Base-by-base conservation (phyloP, 2,329 filamentous ascomycete species). In the Exophiala xenobiotica region DNA sequence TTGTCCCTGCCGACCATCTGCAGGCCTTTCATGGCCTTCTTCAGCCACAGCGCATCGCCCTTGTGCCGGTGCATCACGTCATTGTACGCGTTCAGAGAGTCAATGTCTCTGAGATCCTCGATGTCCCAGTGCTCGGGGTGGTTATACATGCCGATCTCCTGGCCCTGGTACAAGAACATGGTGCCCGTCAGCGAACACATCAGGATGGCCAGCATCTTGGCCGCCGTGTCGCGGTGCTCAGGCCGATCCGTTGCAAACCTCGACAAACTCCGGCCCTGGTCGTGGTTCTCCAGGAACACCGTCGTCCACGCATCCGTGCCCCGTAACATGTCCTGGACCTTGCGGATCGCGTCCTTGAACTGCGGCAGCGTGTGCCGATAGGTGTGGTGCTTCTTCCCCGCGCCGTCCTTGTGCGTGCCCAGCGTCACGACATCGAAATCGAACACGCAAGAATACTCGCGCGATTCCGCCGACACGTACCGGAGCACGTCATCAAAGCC, bases 381-480 rank as follows among this genome's bases (percentile, higher is more conserved):
- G 16, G 43, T 48, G 16, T 60, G 52, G 43, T 58, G 59, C 35
- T 61, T 61, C 40, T 62, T 62, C 9, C 39, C 56, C 3, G 56
- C 60, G 6, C 12, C 31, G 2, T 47, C 23, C 12, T 47, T 53
- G 18, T 53, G 31, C 16, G 45, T 55, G 3, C 59, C 61, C 6
- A 62, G 53, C 29, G 48, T 51, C 22, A 63, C 76, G 1, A 81
- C 72, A 51, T 87, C 84, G 63, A 88, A 88, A 60, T 86, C 81
- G 68, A 88, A 88, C 27, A 88, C 83, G 83, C 88, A 88, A 64
- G 79, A 83, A 38, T 88, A 68, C 63, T 87, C 82, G 24, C 76
- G 74, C 12, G 52, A 43, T 26, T 55, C 52, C 6, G 60, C 58
- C 2, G 74, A 74, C 2, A 87, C 82, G 5, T 74, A 75, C 11